phyloP scores from a whole-genome alignment of 1,284 basidiomycete genomes.

The Melampsora medusae region DNA sequence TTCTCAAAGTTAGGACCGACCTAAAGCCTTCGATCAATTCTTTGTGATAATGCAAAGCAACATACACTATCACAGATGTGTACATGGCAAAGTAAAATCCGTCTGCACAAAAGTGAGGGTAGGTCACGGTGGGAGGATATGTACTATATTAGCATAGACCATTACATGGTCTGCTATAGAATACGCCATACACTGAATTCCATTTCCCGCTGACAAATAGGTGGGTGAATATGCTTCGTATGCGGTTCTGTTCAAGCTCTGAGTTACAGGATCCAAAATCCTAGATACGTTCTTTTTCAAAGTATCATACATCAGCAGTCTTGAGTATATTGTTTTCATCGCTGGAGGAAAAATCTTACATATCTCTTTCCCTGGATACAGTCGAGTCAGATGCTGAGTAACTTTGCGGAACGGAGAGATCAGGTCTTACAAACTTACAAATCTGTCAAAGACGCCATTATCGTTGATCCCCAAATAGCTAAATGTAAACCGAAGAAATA shows the following conservation, averaged over 20 bases:
- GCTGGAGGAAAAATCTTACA: constrained; percentile 5
- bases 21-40: constrained; percentile 23
- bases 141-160: neutral
- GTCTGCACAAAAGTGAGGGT: constrained; percentile 4
- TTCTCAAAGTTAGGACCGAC: neutral
- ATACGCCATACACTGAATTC: constrained; percentile 16
- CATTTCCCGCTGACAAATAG: constrained; percentile 38
- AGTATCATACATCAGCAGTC: neutral
- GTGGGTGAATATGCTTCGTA: constrained; percentile 39
- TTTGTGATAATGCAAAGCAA: constrained; percentile 37
- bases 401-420: too few species aligned
- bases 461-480: constrained; percentile 38
- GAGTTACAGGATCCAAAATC: constrained; percentile 31
- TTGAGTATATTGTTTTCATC: neutral
- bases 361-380: constrained; percentile 25
- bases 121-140: neutral
- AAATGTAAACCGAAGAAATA: neutral
- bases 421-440: constrained; percentile 20
- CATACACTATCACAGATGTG: constrained; percentile 24
- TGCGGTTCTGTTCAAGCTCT: constrained; percentile 22
- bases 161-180: neutral
- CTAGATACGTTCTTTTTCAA: constrained; percentile 20
- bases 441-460: constrained; percentile 40
- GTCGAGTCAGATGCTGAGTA: neutral
- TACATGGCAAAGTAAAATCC: constrained; percentile 41